These are phyloP conservation scores for Cucurbitaria berberidis DNA, from an alignment of 2,329 filamentous ascomycete species.

Conservation along the genomic window DNA sequence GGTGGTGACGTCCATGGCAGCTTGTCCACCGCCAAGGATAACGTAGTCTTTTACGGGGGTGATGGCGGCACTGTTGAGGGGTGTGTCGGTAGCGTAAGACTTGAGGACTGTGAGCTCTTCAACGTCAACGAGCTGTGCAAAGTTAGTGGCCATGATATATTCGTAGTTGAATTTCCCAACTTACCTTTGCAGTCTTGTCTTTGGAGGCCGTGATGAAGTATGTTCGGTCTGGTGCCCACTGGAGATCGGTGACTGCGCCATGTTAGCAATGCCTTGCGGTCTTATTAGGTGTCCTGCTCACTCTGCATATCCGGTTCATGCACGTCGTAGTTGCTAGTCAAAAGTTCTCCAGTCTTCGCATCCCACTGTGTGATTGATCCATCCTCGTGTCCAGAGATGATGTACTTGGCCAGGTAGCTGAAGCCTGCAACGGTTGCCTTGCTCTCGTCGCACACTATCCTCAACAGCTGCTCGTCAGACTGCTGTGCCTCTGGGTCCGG, in stretches of 20 bases:
- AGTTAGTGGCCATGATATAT: constrained; percentile 3
- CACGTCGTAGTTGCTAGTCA: constrained; percentile 77
- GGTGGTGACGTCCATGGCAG: constrained; percentile 97
- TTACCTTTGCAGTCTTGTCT: constrained; percentile 93
- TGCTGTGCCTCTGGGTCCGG: constrained; percentile 83
- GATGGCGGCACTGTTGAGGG: constrained; percentile 93
- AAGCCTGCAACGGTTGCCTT: constrained; percentile 98
- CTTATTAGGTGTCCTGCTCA: constrained; percentile 44
- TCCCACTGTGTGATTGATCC: constrained; percentile 91
- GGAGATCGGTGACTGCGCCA: constrained; percentile 84
- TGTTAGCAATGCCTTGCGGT: constrained; percentile 63
- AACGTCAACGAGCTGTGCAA: constrained; percentile 73
- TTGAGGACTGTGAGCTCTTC: constrained; percentile 91
- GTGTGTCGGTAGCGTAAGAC: constrained; percentile 89
- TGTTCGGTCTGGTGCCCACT: constrained; percentile 91
- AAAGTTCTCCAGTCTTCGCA: constrained; percentile 84
- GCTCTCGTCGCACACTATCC: constrained; percentile 87
- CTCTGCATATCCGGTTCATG: constrained; percentile 88
- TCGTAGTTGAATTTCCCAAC: neutral
- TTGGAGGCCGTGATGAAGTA: constrained; percentile 99
- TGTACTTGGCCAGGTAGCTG: constrained; percentile 93
- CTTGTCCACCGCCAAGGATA: constrained; percentile 96
- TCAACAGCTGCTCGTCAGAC: constrained; percentile 79
- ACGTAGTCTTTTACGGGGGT: constrained; percentile 97
- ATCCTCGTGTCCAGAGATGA: constrained; percentile 97